Evolutionary conservation across 148 eudicot genomes (phyloP).

Genomic region (Arbutus unedo): DNA sequence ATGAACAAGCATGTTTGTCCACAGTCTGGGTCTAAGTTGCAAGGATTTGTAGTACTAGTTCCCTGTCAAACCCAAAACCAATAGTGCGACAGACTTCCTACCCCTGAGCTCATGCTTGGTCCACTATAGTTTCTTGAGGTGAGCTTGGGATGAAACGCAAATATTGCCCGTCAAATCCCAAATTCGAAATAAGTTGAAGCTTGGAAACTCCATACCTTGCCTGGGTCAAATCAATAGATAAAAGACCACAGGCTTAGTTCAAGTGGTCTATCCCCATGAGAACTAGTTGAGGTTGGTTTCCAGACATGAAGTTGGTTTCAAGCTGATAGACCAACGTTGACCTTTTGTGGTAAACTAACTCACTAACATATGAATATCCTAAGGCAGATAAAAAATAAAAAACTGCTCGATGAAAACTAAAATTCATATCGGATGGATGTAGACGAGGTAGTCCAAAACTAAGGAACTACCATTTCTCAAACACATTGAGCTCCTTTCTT

Average conservation of each 20-base stretch:
- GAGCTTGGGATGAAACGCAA: background rate
- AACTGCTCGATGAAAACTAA: too few species aligned
- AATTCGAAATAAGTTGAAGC: background rate
- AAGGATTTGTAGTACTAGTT: slow-evolving; percentile 2
- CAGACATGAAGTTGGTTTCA: too few species aligned
- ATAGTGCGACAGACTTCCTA: background rate
- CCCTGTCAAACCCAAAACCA: background rate
- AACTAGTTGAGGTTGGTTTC: too few species aligned
- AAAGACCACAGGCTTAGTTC: too few species aligned
- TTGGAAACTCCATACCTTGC: background rate
- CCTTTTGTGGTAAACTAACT: too few species aligned
- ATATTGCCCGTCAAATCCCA: background rate
- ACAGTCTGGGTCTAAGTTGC: background rate
- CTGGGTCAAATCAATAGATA: background rate
- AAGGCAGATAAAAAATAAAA: too few species aligned
- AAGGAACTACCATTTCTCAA: background rate
- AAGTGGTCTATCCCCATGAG: too few species aligned
- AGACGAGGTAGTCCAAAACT: background rate
- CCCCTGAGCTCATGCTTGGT: background rate
- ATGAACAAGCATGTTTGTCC: background rate
- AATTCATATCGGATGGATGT: background rate
- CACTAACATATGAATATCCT: too few species aligned
- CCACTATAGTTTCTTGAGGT: background rate
- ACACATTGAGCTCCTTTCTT: background rate
- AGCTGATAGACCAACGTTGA: too few species aligned